phyloP scores from a whole-genome alignment of 1,284 basidiomycete species.

The Cystobasidium slooffiae region DNA sequence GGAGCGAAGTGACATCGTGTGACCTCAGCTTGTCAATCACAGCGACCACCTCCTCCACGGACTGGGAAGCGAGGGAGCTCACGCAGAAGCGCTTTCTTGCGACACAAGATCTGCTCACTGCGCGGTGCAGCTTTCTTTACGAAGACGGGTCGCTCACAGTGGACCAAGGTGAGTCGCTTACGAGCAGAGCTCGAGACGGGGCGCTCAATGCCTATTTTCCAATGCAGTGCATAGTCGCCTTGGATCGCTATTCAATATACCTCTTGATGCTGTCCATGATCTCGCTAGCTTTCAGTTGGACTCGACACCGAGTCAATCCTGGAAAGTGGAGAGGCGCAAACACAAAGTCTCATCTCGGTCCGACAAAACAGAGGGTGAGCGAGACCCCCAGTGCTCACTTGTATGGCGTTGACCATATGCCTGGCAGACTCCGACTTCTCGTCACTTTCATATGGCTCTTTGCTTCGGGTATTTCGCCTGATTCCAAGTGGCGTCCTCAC shows the following conservation, averaged over 20 bases:
- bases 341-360: not conserved
- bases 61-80: slow-evolving; percentile 64
- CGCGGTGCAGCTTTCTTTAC: slow-evolving; percentile 58
- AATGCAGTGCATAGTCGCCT: not conserved
- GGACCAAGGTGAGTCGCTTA: not conserved
- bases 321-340: not conserved
- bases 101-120: slow-evolving; percentile 72
- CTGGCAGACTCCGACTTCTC: not conserved
- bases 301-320: no score
- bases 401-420: not conserved
- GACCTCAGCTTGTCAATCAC: slow-evolving; percentile 68
- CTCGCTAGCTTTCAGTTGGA: no score
- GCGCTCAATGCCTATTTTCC: no score
- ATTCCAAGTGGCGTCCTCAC: not conserved
- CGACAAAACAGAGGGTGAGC: not conserved
- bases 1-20: slow-evolving; percentile 71
- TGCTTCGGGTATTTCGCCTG: slow-evolving; percentile 2
- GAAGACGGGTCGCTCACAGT: not conserved
- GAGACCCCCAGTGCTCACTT: not conserved
- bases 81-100: slow-evolving; percentile 70
- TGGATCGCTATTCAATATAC: not conserved
- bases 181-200: not conserved
- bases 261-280: not conserved
- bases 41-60: slow-evolving; percentile 68
- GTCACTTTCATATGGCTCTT: not conserved